Evolutionary conservation across 768 basidiomycete genomes (phyloP).

Genomic region (Leccinum subgranulosum): DNA sequence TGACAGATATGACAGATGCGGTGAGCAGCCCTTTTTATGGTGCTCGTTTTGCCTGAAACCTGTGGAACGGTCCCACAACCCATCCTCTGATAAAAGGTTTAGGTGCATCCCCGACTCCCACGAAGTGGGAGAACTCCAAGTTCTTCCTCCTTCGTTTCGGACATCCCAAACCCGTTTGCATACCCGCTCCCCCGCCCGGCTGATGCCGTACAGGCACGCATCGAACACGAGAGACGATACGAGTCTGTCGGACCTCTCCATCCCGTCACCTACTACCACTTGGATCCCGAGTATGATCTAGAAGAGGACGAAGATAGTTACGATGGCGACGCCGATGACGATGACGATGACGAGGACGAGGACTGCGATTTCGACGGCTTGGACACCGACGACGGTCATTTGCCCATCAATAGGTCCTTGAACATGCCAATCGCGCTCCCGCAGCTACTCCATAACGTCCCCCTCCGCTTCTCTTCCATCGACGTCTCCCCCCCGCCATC

Average conservation of each 20-base stretch:
- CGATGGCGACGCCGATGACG: not conserved
- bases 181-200: not conserved
- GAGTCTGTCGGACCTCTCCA: not conserved
- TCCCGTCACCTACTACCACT: not conserved
- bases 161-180: slow-evolving; percentile 16
- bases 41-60: too few relatives aligned
- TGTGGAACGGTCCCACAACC: too few relatives aligned
- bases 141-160: slow-evolving; percentile 11
- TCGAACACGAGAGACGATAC: not conserved
- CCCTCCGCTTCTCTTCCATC: not conserved
- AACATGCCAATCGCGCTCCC: not conserved
- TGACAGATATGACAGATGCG: too few relatives aligned
- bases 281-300: not conserved
- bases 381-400: not conserved
- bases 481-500: not conserved
- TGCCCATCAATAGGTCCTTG: not conserved
- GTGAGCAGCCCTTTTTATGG: too few relatives aligned
- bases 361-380: not conserved
- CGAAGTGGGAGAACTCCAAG: too few relatives aligned
- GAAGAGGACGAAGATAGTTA: not conserved
- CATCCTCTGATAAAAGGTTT: too few relatives aligned
- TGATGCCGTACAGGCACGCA: not conserved
- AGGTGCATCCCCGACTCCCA: too few relatives aligned
- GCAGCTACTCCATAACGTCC: not conserved
- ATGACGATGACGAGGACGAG: not conserved